Evolutionary conservation across 2,329 filamentous ascomycete genomes (phyloP), one percentile per base, ranked within the genome.

Genomic region (Thelonectria olida): DNA sequence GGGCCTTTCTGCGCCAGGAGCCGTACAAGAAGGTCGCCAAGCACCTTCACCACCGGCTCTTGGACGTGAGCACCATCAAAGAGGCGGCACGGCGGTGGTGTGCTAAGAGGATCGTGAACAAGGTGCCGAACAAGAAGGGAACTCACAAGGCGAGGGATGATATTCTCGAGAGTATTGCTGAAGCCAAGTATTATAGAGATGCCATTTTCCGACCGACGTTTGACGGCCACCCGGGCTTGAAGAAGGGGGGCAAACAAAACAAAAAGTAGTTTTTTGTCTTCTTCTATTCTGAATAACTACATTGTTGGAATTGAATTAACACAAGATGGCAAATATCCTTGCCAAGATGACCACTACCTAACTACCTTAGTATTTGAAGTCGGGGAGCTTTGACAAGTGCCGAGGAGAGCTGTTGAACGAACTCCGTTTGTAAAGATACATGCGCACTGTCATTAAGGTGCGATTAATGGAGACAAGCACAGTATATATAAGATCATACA

Each of bases 131-230:
- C 64, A 98, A 98, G 82, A 86, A 85, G 74, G 88, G 86, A 36
- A 80, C 89, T 52, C 96, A 99, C 80, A 88, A 95, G 77, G 96
- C 96, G 0, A 88, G 86, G 70, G 88, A 92, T 56, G 96, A 99
- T 77, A 97, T 99, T 59, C 77, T 97, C 62, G 96, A 99, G 81
- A 98, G 95, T 78, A 97, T 99, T 64, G 90, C 86, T 57, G 96
- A 99, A 81, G 95, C 95, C 55, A 88, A 82, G 71, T 97, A 91
- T 75, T 98, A 97, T 77, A 88, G 87, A 71, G 82, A 90, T 61
- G 81, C 80, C 17, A 85, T 97, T 56, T 96, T 96, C 75, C 68
- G 72, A 66, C 66, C 72, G 61, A 72, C 67, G 61, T 74, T 72
- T 65, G 68, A 72, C 39, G 62, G 39, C 34, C 62, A 54, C 45